Evolutionary conservation across 2,329 filamentous ascomycete genomes (phyloP).

Genomic region (Penicillium crustosum): DNA sequence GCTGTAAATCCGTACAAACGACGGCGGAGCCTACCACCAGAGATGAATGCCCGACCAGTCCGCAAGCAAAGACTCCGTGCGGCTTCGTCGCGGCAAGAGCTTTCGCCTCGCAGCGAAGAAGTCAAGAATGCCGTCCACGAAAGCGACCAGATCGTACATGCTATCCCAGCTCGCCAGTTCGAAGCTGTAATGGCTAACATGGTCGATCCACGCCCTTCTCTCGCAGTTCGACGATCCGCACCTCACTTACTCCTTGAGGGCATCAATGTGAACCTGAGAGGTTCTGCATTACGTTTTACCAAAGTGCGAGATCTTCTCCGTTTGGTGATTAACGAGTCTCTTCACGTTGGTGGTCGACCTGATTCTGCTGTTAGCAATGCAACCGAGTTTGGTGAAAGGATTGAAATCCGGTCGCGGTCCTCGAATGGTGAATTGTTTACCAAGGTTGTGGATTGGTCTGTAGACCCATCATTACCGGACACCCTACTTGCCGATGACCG

Average conservation of each 20-base stretch:
- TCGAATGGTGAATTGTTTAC: conserved; percentile 47
- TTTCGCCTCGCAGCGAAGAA: conserved; percentile 42
- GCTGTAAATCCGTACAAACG: conserved; percentile 48
- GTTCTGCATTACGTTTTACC: conserved; percentile 43
- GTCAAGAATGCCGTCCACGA: conserved; percentile 45
- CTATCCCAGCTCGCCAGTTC: conserved; percentile 36
- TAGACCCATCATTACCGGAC: conserved; percentile 49
- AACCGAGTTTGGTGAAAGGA: conserved; percentile 47
- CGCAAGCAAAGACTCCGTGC: conserved; percentile 39
- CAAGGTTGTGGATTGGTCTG: conserved; percentile 50
- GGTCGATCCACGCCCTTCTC: conserved; percentile 36
- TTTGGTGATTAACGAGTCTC: conserved; percentile 49
- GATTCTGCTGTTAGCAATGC: conserved; percentile 48
- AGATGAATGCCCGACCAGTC: conserved; percentile 35
- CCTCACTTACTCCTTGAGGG: conserved; percentile 39
- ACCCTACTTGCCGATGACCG: conserved; percentile 58
- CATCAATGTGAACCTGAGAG: conserved; percentile 35
- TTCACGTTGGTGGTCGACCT: conserved; percentile 49
- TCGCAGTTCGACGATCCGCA: conserved; percentile 38
- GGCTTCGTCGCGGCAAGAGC: conserved; percentile 34
- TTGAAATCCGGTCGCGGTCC: conserved; percentile 46
- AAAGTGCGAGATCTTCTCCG: conserved; percentile 49
- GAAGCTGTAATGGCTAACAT: conserved; percentile 43
- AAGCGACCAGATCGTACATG: conserved; percentile 43
- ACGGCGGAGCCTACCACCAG: conserved; percentile 43